Base-by-base conservation (phyloP, 176 grass and related monocot genomes). In the Hyparrhenia diplandra region DNA sequence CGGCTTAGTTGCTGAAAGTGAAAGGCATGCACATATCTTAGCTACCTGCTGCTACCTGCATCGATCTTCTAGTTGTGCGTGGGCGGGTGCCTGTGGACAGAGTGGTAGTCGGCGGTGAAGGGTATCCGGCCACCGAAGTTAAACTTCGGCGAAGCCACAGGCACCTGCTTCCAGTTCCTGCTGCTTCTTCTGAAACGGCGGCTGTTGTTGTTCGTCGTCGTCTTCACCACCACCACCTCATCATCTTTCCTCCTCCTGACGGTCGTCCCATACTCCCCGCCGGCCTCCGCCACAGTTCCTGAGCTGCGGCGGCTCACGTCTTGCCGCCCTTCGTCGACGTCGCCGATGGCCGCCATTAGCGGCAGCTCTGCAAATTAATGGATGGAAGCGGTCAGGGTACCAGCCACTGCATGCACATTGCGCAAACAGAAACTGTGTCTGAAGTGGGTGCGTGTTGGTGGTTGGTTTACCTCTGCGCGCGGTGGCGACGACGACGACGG, bases 91-190 rank as follows among this genome's bases (percentile, higher is more conserved):
- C 69, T 82, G 27, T 11, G 75, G 1, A 89, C 42, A 1, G 1
- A 2, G 70, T 32, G n/a, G 86, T 97, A 97, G 70, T 97, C 94
- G 18, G 94, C 87, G 18, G 87, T 85, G 84, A 97, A 90, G 57
- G 89, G 77, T 55, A 87, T 31, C 39, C 74, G 30, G 72, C 77
- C 87, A 40, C 76, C 63, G 35, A 94, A 90, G n/a, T n/a, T 71
- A 13, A 30, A 5, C 21, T 41, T 20, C 36, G 36, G 6, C 1
- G 62, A 6, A 12, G 35, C 8, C 2, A 24, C 42, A 5, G 73
- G 78, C 23, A 67, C 23, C 28, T 32, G 31, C 31, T 32, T 32
- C 31, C 31, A 32, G 31, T 55, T 72, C 31, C 13, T 14, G 55
- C 58, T 61, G 57, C 67, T 94, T 2, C 41, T 43, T 10, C 45